A percentile compares a stretch with the other conserved stretches of the same genome.
Evolutionary conservation across 192 early-diverging fungal genomes (phyloP).

Genomic region (Gamsiella multidivaricata): DNA sequence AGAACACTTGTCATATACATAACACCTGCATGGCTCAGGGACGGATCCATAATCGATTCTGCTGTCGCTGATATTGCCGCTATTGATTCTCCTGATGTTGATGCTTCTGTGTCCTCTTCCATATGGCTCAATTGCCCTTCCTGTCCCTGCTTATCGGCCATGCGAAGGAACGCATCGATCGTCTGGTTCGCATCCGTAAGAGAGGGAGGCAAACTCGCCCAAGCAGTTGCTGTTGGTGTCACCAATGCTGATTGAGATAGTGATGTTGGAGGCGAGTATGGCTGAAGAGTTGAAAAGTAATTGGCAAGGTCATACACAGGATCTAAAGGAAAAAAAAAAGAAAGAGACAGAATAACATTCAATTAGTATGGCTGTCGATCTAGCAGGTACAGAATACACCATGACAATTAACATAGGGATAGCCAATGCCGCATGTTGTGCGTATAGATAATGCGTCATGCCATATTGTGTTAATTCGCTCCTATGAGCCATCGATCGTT

Average conservation of each 20-base stretch:
- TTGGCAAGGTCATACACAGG: slow-evolving; percentile 53
- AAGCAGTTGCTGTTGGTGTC: slow-evolving; percentile 37
- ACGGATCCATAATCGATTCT: slow-evolving; percentile 21
- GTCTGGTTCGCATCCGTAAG: slow-evolving; percentile 20
- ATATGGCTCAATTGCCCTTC: too few relatives aligned
- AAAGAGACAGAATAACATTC: background rate
- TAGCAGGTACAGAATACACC: background rate
- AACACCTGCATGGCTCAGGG: slow-evolving; percentile 5
- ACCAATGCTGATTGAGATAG: background rate
- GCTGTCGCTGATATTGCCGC: background rate
- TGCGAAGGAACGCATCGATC: slow-evolving; percentile 18
- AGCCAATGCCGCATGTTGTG: too few relatives aligned
- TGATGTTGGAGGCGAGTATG: slow-evolving; percentile 45
- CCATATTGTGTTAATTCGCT: too few relatives aligned
- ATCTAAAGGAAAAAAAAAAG: slow-evolving; percentile 14
- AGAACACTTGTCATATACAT: slow-evolving; percentile 79
- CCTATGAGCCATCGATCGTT: too few relatives aligned
- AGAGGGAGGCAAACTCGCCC: slow-evolving; percentile 25
- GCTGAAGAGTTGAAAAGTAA: slow-evolving; percentile 55
- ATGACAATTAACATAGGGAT: too few relatives aligned
- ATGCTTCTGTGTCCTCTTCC: background rate
- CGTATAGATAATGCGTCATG: too few relatives aligned
- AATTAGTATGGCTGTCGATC: background rate
- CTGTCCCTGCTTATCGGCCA: background rate
- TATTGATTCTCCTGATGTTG: slow-evolving; percentile 3